phyloP scores from a whole-genome alignment of 2,329 filamentous ascomycete species.

The Macrophomina tecta region DNA sequence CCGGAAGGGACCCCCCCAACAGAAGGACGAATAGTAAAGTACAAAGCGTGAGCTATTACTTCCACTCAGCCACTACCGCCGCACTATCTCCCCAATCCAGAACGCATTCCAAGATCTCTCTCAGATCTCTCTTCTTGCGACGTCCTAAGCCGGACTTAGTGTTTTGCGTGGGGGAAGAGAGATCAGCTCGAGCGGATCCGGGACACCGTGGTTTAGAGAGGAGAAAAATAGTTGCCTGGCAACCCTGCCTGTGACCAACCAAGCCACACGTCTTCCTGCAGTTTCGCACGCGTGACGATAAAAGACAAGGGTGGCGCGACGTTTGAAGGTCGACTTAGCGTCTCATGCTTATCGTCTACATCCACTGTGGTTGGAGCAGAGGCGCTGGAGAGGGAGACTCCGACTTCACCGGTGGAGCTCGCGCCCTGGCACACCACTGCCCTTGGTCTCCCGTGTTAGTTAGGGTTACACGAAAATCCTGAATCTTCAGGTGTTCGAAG shows the following conservation, averaged over 20 bases:
- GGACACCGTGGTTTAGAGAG: not conserved
- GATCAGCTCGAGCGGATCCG: not conserved
- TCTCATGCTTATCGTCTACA: not conserved
- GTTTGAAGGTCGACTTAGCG: conserved; percentile 23
- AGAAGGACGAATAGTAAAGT: not conserved
- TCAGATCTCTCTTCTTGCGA: conserved; percentile 10
- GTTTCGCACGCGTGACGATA: conserved; percentile 17
- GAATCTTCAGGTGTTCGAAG: conserved; percentile 11
- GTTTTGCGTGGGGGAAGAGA: not conserved
- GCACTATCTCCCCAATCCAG: not conserved
- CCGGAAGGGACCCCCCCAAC: no score
- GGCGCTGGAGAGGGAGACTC: not conserved
- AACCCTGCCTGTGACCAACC: not conserved
- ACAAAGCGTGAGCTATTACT: not conserved
- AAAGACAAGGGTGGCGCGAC: conserved; percentile 20
- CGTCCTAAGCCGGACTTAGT: conserved; percentile 15
- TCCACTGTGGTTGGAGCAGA: not conserved
- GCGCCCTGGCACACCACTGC: not conserved
- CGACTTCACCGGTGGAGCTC: conserved; percentile 16
- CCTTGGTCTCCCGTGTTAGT: not conserved
- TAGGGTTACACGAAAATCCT: conserved; percentile 1
- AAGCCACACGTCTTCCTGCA: conserved; percentile 11
- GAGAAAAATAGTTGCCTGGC: not conserved
- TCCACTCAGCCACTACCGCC: not conserved
- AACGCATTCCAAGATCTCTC: conserved; percentile 6